Evolutionary conservation across 805 yeast species (phyloP), one percentile per base, ranked within the genome.

Genomic region (Suhomyces sp.): DNA sequence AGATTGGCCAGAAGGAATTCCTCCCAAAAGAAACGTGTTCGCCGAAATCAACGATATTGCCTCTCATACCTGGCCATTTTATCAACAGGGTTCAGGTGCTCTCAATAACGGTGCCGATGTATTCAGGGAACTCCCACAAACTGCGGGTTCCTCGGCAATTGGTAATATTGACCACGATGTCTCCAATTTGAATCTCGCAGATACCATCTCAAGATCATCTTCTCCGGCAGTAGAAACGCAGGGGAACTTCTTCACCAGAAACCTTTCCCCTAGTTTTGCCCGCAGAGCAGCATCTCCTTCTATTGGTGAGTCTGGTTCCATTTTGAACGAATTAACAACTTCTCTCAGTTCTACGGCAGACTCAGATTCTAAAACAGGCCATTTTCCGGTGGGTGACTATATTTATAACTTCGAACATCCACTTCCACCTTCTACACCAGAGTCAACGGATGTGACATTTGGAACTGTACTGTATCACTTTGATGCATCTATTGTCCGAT

Each of bases 1-100:
- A 0, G 96, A 90, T 42, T 90, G 97, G 96, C 97, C 97, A 3
- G 97, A 93, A 53, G 98, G 98, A 2, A 90, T 91, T 13, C 98
- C 98, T 0, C 96, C 97, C 0, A 86, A 83, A 54, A 79, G 80
- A 46, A 67, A 68, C 12, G 83, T 79, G 10, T 80, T 76, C 41
- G 57, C 60, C 21, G 98, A 93, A 47, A 57, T 72, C 15, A 76
- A 74, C 42, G 83, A 76, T 34, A 54, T 90, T 16, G 73, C 87
- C 19, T 73, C 77, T 33, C 97, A 91, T 55, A 79, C 84, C 5
- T 93, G 98, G 98, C 93, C 95, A 0, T 88, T 93, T 54, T 91
- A 77, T 68, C 50, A 64, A 50, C 39, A 38, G 18, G 44, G 60
- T 32, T 14, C 24, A 10, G 13, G 52, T 40, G 19, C 21, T 32